Conservation (phyloP, 805 yeast species). For the Kodamaea neixiangensis region DNA sequence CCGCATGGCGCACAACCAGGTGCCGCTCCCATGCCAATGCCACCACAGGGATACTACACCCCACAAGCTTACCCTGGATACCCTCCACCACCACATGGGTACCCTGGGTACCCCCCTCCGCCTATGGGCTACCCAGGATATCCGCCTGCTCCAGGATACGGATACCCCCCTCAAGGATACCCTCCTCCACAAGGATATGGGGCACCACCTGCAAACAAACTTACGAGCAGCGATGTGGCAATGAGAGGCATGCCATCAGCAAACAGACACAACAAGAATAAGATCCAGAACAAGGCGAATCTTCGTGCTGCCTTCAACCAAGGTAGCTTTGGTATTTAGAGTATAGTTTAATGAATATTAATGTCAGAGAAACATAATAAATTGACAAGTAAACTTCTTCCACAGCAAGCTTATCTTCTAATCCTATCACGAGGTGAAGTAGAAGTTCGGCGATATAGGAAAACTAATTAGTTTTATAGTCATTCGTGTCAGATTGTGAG, state of each 20-base stretch:
- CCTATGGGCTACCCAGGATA: slow-evolving; percentile 13
- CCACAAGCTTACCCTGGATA: slow-evolving; percentile 19
- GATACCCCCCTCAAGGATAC: slow-evolving; percentile 16
- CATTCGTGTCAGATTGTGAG: too few species aligned
- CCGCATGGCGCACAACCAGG: slow-evolving; percentile 1
- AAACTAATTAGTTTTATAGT: too few species aligned
- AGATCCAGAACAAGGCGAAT: slow-evolving; percentile 51
- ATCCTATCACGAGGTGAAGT: too few species aligned
- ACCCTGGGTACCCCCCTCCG: slow-evolving; percentile 14
- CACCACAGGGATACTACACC: slow-evolving; percentile 10
- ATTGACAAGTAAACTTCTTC: too few species aligned
- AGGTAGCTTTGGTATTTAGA: slow-evolving; percentile 60
- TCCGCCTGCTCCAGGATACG: slow-evolving; percentile 15
- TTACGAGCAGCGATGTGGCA: slow-evolving; percentile 43
- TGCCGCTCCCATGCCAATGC: slow-evolving; percentile 7
- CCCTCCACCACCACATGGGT: slow-evolving; percentile 16
- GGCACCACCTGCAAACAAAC: slow-evolving; percentile 21
- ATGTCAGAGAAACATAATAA: not conserved
- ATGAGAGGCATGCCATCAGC: slow-evolving; percentile 51
- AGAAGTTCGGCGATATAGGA: too few species aligned
- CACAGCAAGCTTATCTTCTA: too few species aligned
- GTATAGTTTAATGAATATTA: not conserved
- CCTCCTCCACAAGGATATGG: slow-evolving; percentile 13
- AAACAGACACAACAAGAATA: slow-evolving; percentile 38
- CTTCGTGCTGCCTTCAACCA: slow-evolving; percentile 65